Evolutionary conservation across 1,284 basidiomycete species (phyloP).

Genomic region (Heterobasidion parviporum): DNA sequence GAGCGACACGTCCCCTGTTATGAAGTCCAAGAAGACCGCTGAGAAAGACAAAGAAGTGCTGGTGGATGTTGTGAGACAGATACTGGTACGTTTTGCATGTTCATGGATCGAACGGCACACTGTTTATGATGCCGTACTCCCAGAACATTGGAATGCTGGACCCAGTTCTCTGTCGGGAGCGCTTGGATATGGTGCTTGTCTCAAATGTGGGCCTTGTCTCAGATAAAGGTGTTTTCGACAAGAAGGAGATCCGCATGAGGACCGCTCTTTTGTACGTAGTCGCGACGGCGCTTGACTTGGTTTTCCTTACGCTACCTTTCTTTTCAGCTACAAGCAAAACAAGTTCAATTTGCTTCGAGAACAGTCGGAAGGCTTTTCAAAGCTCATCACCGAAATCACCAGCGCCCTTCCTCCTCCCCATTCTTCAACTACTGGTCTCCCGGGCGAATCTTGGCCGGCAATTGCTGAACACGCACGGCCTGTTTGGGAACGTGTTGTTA

Average conservation of each 20-base stretch:
- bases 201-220: slow-evolving; percentile 54
- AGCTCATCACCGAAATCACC: slow-evolving; percentile 81
- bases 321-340: slow-evolving; percentile 87
- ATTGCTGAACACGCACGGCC: slow-evolving; percentile 61
- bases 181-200: slow-evolving; percentile 58
- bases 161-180: slow-evolving; percentile 55
- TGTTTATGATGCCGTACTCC: neutral
- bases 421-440: slow-evolving; percentile 48
- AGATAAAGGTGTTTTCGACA: slow-evolving; percentile 54
- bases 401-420: slow-evolving; percentile 72
- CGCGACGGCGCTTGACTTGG: neutral
- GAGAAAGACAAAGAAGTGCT: slow-evolving; percentile 58
- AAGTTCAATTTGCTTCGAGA: slow-evolving; percentile 97
- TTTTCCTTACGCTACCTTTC: slow-evolving; percentile 4
- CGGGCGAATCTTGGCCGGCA: slow-evolving; percentile 46
- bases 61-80: slow-evolving; percentile 46
- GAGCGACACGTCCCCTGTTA: slow-evolving; percentile 22
- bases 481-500: slow-evolving; percentile 84
- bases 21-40: slow-evolving; percentile 37
- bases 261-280: slow-evolving; percentile 71
- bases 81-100: slow-evolving; percentile 46
- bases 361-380: slow-evolving; percentile 95
- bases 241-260: slow-evolving; percentile 70
- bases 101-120: neutral
- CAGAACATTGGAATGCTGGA: slow-evolving; percentile 51